These are phyloP conservation scores for maize (Zea mays) DNA, from an alignment of 176 grass and related monocot genomes.

Conservation along the genomic window DNA sequence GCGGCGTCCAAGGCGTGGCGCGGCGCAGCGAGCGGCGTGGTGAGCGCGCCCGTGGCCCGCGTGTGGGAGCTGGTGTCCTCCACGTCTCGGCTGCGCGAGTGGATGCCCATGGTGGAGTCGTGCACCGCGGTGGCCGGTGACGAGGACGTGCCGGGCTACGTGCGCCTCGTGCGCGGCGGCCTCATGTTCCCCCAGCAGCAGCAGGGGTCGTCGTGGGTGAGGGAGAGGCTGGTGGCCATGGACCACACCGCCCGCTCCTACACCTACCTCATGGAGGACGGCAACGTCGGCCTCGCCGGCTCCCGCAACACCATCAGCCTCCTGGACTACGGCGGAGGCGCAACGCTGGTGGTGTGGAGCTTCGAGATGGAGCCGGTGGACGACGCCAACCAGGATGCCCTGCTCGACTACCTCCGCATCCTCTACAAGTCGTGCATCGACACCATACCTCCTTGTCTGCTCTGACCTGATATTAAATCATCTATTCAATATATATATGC, in stretches of 20 bases:
- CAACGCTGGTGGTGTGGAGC: constrained; percentile 6
- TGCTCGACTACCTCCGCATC: constrained; percentile 30
- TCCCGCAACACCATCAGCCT: constrained; percentile 23
- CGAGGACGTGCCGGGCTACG: not conserved
- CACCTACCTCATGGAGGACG: constrained; percentile 26
- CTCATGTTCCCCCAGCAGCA: constrained; percentile 17
- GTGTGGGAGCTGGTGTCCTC: constrained; percentile 7
- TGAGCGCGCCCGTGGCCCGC: constrained; percentile 4
- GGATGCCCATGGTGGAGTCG: constrained; percentile 24
- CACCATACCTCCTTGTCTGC: not conserved
- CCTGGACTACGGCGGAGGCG: not conserved
- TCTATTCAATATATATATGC: too few species aligned
- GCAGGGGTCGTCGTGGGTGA: not conserved
- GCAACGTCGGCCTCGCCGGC: constrained; percentile 20
- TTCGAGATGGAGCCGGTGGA: constrained; percentile 25
- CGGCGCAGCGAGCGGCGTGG: constrained; percentile 14
- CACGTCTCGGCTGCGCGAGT: constrained; percentile 21
- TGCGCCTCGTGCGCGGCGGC: constrained; percentile 4
- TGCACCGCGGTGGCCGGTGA: constrained; percentile 2
- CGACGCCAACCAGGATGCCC: constrained; percentile 13
- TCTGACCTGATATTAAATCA: too few species aligned
- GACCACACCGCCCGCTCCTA: constrained; percentile 10
- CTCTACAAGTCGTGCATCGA: constrained; percentile 32
- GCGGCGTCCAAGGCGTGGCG: not conserved
- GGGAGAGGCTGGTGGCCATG: constrained; percentile 12